Percentiles rank a stretch among this genome's conserved stretches.
Evolutionary conservation across 768 basidiomycete species (phyloP).

Genomic region (Mycena filopes): DNA sequence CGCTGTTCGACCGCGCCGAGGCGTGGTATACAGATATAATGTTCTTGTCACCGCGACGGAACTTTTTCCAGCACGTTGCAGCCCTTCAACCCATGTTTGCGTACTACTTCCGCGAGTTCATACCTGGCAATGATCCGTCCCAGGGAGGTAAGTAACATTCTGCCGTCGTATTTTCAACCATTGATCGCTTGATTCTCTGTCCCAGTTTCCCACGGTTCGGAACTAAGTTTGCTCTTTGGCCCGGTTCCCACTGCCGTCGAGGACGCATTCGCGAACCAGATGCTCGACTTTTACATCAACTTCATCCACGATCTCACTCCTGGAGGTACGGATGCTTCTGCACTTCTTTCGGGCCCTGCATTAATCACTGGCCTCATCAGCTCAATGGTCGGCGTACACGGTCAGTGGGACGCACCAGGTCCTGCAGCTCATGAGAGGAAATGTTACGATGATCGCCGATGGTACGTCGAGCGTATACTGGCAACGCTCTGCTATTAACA

Average conservation of each 20-base stretch:
- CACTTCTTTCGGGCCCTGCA: neutral
- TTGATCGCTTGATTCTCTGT: neutral
- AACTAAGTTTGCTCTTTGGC: constrained; percentile 61
- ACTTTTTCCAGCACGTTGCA: constrained; percentile 62
- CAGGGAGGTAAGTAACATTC: constrained; percentile 58
- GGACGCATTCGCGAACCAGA: constrained; percentile 55
- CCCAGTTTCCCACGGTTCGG: constrained; percentile 61
- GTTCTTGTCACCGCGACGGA: constrained; percentile 61
- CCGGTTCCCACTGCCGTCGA: constrained; percentile 56
- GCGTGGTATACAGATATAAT: constrained; percentile 71
- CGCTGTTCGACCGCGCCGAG: constrained; percentile 64
- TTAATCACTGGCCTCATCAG: constrained; percentile 38
- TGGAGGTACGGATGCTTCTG: constrained; percentile 51
- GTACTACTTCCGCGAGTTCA: constrained; percentile 67
- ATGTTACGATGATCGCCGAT: constrained; percentile 65
- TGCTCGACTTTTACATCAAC: constrained; percentile 65
- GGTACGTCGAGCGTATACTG: constrained; percentile 46
- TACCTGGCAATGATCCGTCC: constrained; percentile 60
- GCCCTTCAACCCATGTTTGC: constrained; percentile 59
- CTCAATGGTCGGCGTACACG: constrained; percentile 58
- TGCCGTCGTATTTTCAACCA: constrained; percentile 5
- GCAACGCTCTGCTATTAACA: neutral
- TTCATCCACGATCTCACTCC: constrained; percentile 68
- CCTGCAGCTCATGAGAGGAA: constrained; percentile 61
- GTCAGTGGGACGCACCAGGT: constrained; percentile 44